Evolutionary conservation across 129 eudicot species (phyloP).

Genomic region (Flaveria bidentis): DNA sequence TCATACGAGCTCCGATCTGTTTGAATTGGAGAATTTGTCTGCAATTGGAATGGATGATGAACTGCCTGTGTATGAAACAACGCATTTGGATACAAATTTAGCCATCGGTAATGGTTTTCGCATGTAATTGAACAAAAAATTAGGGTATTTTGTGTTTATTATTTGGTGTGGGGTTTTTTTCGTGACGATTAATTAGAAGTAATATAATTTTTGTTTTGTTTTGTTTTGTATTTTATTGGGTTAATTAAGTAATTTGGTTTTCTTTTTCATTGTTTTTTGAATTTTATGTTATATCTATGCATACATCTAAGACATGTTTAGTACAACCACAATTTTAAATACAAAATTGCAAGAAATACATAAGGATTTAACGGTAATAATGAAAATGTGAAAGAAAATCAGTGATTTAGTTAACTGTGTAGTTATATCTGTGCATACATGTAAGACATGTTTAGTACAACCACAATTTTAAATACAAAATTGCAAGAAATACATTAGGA

Average conservation of each 20-base stretch:
- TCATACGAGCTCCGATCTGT: conserved; percentile 73
- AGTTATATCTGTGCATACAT: too few species aligned
- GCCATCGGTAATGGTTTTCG: conserved; percentile 60
- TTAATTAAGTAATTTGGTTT: conserved; percentile 2
- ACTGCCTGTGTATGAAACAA: conserved; percentile 88
- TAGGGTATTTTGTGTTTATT: conserved; percentile 23
- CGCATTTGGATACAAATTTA: conserved; percentile 60
- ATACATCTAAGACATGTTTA: too few species aligned
- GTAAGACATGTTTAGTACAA: too few species aligned
- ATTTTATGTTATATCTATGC: too few species aligned
- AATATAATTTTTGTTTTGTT: neutral
- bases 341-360: too few species aligned
- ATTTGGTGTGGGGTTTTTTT: conserved; percentile 28
- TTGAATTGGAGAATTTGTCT: conserved; percentile 78
- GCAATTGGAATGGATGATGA: conserved; percentile 74
- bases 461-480: too few species aligned
- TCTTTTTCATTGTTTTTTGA: too few species aligned
- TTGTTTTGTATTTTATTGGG: conserved; percentile 1
- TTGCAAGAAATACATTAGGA: too few species aligned
- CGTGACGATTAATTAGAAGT: conserved; percentile 28
- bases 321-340: too few species aligned
- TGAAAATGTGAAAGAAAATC: too few species aligned
- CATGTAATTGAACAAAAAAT: conserved; percentile 39
- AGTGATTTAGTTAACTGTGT: too few species aligned
- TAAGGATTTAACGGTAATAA: too few species aligned